Evolutionary conservation across 2,329 filamentous ascomycete genomes (phyloP).

Genomic region (Botrytis medusae): DNA sequence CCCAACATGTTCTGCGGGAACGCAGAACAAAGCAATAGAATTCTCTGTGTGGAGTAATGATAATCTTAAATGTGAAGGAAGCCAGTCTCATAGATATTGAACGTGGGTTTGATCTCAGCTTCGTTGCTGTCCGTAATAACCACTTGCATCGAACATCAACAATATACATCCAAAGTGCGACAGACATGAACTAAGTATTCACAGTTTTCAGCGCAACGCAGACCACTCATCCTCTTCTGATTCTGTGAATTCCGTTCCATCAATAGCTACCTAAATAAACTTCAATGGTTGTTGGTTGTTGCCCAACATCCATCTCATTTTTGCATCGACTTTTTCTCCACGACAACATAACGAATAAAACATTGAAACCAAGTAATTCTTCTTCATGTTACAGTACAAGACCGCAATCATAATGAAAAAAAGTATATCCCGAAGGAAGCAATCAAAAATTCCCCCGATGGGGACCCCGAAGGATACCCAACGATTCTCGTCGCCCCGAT

Average conservation of each 20-base stretch:
- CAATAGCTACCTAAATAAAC: not conserved
- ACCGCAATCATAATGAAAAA: slow-evolving; percentile 44
- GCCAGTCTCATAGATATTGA: not conserved
- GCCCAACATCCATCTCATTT: too few relatives aligned
- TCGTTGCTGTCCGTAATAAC: not conserved
- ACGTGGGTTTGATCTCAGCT: not conserved
- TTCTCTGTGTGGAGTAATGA: not conserved
- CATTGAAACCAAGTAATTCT: slow-evolving; percentile 28
- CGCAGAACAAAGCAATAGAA: not conserved
- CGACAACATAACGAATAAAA: not conserved
- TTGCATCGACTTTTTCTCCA: too few relatives aligned
- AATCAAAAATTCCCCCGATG: slow-evolving; percentile 42
- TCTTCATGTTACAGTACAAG: slow-evolving; percentile 41
- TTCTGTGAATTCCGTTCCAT: not conserved
- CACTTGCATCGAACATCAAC: not conserved
- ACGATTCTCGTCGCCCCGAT: slow-evolving; percentile 50
- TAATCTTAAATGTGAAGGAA: not conserved
- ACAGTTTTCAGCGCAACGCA: not conserved
- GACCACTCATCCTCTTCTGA: not conserved
- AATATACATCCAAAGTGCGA: not conserved
- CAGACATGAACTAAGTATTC: not conserved
- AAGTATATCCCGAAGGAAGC: slow-evolving; percentile 25
- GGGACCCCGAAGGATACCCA: slow-evolving; percentile 40
- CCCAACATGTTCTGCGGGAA: not conserved
- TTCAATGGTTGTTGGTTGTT: not conserved